phyloP scores from a whole-genome alignment of 352 stramenopile genomes.

The Phytophthora cajani region DNA sequence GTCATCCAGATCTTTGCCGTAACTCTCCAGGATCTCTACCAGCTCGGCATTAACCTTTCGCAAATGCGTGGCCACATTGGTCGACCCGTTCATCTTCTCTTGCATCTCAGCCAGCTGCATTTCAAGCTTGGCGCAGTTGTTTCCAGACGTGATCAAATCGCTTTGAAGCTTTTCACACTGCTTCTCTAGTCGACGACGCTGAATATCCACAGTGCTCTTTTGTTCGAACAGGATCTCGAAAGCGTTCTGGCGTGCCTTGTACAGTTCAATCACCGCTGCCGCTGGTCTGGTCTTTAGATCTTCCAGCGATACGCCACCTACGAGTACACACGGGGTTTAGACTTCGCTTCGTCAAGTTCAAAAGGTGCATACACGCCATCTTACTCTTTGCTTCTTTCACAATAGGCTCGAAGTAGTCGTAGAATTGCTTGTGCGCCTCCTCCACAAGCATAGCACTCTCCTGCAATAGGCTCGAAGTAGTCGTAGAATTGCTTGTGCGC shows the following conservation, averaged over 20 bases:
- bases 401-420: constrained; percentile 59
- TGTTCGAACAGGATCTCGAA: constrained; percentile 69
- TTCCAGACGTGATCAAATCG: constrained; percentile 50
- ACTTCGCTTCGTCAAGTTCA: background rate
- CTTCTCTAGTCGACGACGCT: constrained; percentile 54
- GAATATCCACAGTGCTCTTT: constrained; percentile 59
- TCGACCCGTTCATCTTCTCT: constrained; percentile 45
- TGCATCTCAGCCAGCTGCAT: constrained; percentile 53
- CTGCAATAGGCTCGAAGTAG: constrained; percentile 60
- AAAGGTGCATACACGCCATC: background rate
- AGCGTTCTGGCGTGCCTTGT: constrained; percentile 62
- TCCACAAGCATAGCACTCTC: constrained; percentile 51
- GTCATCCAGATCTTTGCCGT: constrained; percentile 59
- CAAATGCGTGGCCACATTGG: constrained; percentile 51
- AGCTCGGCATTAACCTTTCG: constrained; percentile 66
- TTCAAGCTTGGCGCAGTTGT: constrained; percentile 58
- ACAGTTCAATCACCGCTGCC: constrained; percentile 58
- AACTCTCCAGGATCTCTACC: constrained; percentile 68
- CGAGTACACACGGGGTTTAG: constrained; percentile 10
- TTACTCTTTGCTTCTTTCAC: constrained; percentile 55
- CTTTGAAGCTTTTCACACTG: constrained; percentile 60
- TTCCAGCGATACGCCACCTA: constrained; percentile 50
- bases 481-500: constrained; percentile 49
- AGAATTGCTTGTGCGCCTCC: constrained; percentile 51
- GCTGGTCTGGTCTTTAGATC: constrained; percentile 53